Evolutionary conservation across 2,329 filamentous ascomycete genomes (phyloP), one percentile per base, ranked within the genome.

Genomic region (Hortaea werneckii): DNA sequence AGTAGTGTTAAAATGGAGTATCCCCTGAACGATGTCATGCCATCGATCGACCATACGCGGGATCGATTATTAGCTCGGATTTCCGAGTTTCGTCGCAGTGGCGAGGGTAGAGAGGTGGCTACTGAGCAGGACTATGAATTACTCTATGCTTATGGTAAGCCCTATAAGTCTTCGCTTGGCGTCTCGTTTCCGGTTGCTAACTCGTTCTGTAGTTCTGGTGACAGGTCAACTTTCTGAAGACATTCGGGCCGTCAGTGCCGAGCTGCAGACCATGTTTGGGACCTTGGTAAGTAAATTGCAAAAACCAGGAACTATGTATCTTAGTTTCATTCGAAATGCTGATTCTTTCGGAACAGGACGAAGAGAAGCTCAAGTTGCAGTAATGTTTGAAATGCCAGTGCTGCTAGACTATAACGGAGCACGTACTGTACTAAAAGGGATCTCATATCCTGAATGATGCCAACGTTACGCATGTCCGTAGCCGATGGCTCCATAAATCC

Each of bases 1-100:
- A 92, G 85, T 37, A 94, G 86, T 10, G 80, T 96, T 69, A 95
- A 94, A 73, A 76, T 96, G 6, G 89, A 95, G 66, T 96, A 95
- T 58, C 89, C 92, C 0, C 74, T 98, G 48, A 90, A 85, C 32
- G 88, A 95, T 60, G 86, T 85, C 9, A 74, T 96, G 37, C 92
- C 92, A 0, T 88, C 82, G 50, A 85, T 94, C 29, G 80, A 85
- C 42, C 79, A 85, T 61, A 80, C 83, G 37, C 78, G 92, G 52
- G 89, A 98, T 61, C 75, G 85, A 48, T 70, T 96, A 40, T 73
- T 98, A 20, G 85, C 87, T 13, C 90, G 87, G 66, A 85, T 95
- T 35, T 92, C 94, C 57, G 80, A 84, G 58, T 96, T 92, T 65
- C 75, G 90, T 46, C 83, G 85, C 61, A 79, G 83, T 45, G 78